Conservation (phyloP, 2,329 filamentous ascomycete species). For the Beauveria varroae region DNA sequence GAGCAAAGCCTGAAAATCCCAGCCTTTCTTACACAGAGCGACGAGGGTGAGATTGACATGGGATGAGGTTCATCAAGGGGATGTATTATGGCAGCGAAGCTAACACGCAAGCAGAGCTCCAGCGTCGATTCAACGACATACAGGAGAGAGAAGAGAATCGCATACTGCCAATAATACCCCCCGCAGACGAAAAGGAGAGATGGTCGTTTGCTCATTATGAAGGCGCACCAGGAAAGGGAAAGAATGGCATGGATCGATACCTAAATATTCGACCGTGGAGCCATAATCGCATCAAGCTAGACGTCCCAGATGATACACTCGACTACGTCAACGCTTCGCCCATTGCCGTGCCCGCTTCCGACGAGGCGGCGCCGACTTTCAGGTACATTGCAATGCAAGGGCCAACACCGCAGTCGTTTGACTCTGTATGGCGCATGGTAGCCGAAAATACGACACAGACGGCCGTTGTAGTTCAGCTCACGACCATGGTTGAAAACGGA, state of each 20-base stretch:
- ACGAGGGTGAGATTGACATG: constrained; percentile 22
- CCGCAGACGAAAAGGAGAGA: constrained; percentile 22
- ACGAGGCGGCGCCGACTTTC: constrained; percentile 31
- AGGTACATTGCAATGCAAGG: constrained; percentile 92
- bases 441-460: constrained; percentile 66
- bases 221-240: constrained; percentile 21
- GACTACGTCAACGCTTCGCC: constrained; percentile 82
- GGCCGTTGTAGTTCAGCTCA: constrained; percentile 90
- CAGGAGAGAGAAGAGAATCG: constrained; percentile 42
- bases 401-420: constrained; percentile 66
- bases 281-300: constrained; percentile 74
- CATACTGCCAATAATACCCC: constrained; percentile 30
- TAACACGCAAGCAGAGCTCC: constrained; percentile 35
- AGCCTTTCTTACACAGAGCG: constrained; percentile 30
- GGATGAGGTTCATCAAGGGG: neutral
- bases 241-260: constrained; percentile 65
- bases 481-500: constrained; percentile 71
- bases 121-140: constrained; percentile 43
- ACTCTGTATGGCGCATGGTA: constrained; percentile 94
- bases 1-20: constrained; percentile 24
- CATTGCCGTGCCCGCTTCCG: constrained; percentile 45
- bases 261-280: constrained; percentile 84
- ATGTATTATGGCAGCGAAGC: neutral
- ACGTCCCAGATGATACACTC: constrained; percentile 63
- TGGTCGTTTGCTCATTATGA: constrained; percentile 30